Conservation (phyloP, 208 protist species). For the Trypanosoma theileri region DNA sequence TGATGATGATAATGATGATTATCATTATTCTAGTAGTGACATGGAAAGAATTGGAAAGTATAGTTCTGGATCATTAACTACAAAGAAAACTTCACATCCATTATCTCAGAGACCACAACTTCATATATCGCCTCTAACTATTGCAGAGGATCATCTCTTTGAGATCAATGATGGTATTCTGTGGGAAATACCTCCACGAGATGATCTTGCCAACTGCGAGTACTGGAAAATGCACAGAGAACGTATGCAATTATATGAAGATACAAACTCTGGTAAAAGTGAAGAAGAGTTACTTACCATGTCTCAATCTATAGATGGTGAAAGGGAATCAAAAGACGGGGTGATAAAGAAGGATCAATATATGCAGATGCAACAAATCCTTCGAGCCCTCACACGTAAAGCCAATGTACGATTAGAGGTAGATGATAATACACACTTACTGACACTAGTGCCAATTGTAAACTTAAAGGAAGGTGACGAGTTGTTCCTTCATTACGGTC, state of each 20-base stretch:
- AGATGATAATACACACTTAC: conserved; percentile 44
- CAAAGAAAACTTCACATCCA: too few relatives aligned
- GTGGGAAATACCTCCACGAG: conserved; percentile 61
- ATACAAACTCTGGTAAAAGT: conserved; percentile 32
- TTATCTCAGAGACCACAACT: neutral
- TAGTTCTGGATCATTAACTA: neutral
- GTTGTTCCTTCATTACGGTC: conserved; percentile 82
- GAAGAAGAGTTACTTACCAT: conserved; percentile 31
- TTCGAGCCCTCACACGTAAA: conserved; percentile 56
- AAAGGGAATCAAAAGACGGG: neutral
- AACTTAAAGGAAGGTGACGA: conserved; percentile 72
- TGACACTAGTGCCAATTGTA: conserved; percentile 62
- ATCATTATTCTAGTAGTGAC: neutral
- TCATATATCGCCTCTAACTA: conserved; percentile 29
- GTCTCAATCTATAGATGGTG: conserved; percentile 13
- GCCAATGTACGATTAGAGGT: conserved; percentile 67
- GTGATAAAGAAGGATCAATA: conserved; percentile 33
- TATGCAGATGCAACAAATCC: conserved; percentile 32
- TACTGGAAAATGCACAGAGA: conserved; percentile 67
- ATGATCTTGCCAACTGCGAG: conserved; percentile 54
- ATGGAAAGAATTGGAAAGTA: neutral
- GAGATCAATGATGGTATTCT: conserved; percentile 80
- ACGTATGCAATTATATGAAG: conserved; percentile 76
- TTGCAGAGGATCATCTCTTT: conserved; percentile 79
- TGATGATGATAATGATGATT: neutral